Evolutionary conservation across 75 land plant species (phyloP).

Genomic region (Sequoia sempervirens): DNA sequence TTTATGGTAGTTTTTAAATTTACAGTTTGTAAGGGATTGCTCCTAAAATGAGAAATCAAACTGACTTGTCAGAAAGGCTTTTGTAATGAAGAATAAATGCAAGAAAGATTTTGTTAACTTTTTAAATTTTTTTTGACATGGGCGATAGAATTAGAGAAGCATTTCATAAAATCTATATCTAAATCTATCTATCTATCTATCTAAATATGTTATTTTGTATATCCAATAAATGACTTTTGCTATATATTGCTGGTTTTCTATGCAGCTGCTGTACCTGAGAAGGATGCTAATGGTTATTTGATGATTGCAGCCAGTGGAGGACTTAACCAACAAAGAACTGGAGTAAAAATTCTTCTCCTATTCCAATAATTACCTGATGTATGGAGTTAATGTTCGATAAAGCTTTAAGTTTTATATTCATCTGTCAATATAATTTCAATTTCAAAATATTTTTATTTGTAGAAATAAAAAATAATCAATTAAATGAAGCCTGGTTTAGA

Average conservation of each 20-base stretch:
- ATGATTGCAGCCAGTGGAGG: slow-evolving; percentile 98
- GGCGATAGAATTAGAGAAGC: neutral
- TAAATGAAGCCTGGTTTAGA: neutral
- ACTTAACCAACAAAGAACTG: slow-evolving; percentile 88
- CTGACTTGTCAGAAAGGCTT: neutral
- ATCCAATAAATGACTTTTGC: neutral
- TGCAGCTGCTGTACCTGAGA: slow-evolving; percentile 42
- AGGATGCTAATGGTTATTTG: slow-evolving; percentile 61
- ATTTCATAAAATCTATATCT: neutral
- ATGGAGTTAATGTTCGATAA: neutral
- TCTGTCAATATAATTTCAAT: neutral
- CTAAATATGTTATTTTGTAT: neutral
- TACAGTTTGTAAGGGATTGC: neutral
- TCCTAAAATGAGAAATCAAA: neutral
- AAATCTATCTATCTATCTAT: neutral
- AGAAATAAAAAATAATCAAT: neutral
- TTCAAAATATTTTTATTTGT: neutral
- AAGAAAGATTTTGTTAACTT: neutral
- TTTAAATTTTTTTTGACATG: neutral
- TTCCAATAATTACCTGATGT: neutral
- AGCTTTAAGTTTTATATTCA: neutral
- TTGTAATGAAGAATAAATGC: neutral
- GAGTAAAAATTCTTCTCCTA: slow-evolving; percentile 38
- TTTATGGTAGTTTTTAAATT: neutral
- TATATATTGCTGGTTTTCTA: neutral